phyloP scores from a whole-genome alignment of 1,139 yeast species.

The Starmera stellimalicola region DNA sequence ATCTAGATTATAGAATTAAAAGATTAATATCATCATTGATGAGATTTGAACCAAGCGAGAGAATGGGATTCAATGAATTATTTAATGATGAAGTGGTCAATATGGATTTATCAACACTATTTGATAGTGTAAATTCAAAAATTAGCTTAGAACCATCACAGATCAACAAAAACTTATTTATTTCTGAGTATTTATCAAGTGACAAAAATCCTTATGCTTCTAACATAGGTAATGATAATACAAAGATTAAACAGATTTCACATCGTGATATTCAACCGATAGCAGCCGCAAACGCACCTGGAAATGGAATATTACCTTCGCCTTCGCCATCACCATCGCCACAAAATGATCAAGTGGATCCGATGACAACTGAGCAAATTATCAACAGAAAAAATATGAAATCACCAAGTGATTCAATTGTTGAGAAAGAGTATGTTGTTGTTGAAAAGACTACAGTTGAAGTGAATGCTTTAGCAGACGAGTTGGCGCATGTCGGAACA shows the following conservation, averaged over 20 bases:
- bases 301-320: neutral
- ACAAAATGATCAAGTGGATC: constrained; percentile 3
- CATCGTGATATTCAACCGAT: constrained; percentile 18
- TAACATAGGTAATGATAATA: neutral
- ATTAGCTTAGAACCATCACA: constrained; percentile 50
- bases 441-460: constrained; percentile 92
- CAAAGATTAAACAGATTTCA: constrained; percentile 10
- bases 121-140: constrained; percentile 23
- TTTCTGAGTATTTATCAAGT: constrained; percentile 60
- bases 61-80: constrained; percentile 83
- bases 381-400: constrained; percentile 10
- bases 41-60: constrained; percentile 76
- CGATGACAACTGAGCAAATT: constrained; percentile 6
- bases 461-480: constrained; percentile 92
- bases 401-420: constrained; percentile 32
- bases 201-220: constrained; percentile 12
- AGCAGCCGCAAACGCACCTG: constrained; percentile 2
- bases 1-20: constrained; percentile 42
- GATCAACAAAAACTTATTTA: constrained; percentile 69
- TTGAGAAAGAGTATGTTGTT: constrained; percentile 84
- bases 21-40: constrained; percentile 64
- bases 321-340: constrained; percentile 4
- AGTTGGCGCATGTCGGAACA: constrained; percentile 61
- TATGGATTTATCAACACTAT: constrained; percentile 20
- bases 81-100: constrained; percentile 44